Evolutionary conservation across 2,329 filamentous ascomycete species (phyloP).

Genomic region (Podosphaera fusca): DNA sequence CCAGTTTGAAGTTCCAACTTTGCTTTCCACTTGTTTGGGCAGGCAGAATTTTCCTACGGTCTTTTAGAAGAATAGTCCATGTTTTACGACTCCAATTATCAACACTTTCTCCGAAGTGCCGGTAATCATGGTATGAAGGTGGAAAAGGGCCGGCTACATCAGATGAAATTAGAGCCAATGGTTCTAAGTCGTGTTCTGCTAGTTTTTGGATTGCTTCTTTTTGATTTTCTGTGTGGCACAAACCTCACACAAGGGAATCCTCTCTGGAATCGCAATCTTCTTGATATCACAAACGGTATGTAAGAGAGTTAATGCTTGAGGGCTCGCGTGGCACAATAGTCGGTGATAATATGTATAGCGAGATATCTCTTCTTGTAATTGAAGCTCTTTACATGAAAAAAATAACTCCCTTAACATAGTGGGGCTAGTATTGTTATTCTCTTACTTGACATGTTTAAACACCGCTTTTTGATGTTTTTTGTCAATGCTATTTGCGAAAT

Average conservation of each 20-base stretch:
- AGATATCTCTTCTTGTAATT: background rate
- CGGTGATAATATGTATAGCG: background rate
- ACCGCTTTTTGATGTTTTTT: background rate
- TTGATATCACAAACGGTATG: background rate
- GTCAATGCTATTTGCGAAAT: background rate
- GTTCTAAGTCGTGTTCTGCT: background rate
- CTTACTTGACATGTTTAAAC: background rate
- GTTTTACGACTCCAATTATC: background rate
- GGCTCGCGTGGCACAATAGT: background rate
- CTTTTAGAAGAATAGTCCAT: background rate
- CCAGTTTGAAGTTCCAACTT: background rate
- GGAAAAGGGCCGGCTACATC: background rate
- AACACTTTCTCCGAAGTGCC: constrained; percentile 1
- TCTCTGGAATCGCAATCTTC: background rate
- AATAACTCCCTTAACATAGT: background rate
- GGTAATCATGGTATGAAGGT: background rate
- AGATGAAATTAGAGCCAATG: constrained; percentile 1
- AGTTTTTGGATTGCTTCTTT: constrained; percentile 1
- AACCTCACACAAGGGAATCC: background rate
- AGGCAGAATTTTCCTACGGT: background rate
- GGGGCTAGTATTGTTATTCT: background rate
- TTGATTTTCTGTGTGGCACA: constrained; percentile 1
- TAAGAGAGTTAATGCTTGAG: background rate
- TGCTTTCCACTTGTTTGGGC: background rate
- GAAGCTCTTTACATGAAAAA: background rate